Evolutionary conservation across 148 eudicot genomes (phyloP).

Genomic region (Rhododendron williamsianum): DNA sequence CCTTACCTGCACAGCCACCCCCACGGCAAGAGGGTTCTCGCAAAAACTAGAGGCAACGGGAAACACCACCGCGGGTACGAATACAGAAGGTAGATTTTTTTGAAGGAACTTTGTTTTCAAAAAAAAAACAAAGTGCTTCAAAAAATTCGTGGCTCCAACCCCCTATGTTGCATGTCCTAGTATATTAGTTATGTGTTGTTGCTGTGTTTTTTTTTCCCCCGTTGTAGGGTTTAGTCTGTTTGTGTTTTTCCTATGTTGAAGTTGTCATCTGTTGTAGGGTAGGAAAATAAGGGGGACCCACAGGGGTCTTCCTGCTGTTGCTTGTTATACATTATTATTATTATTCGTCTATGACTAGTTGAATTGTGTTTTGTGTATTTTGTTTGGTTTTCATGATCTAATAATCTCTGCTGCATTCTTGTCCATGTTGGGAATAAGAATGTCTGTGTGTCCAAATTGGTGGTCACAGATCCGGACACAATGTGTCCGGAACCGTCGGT

Average conservation of each 20-base stretch:
- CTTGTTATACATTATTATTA: neutral
- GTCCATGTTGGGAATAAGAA: neutral
- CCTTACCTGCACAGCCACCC: conserved; percentile 34
- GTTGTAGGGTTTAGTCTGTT: neutral
- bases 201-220: neutral
- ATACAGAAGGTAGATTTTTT: neutral
- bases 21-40: conserved; percentile 37
- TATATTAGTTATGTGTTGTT: neutral
- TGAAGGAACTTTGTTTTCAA: neutral
- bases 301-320: neutral
- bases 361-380: neutral
- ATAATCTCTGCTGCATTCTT: neutral
- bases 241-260: neutral
- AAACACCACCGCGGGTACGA: neutral
- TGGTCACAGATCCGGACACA: neutral
- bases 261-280: neutral
- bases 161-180: neutral
- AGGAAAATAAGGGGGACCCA: neutral
- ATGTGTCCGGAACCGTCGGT: neutral
- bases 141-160: neutral
- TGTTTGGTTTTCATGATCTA: neutral
- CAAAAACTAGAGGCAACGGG: conserved; percentile 4
- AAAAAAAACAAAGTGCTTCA: neutral
- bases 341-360: neutral
- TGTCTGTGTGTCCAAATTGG: neutral